Evolutionary conservation across 441 rosid species (phyloP).

Genomic region (Codiaeum variegatum): DNA sequence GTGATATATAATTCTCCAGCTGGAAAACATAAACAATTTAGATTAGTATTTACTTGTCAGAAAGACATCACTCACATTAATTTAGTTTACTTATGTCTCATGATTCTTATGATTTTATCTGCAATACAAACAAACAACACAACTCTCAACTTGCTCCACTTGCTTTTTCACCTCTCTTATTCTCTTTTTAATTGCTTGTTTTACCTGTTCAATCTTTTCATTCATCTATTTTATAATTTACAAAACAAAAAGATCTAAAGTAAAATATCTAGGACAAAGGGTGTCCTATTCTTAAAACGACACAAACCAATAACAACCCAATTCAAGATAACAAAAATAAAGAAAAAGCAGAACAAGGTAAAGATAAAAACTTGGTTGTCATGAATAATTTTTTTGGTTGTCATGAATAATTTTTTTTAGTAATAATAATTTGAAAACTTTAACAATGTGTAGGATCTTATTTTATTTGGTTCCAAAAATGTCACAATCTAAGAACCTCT

Average conservation of each 20-base stretch:
- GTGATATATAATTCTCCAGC: too few relatives aligned
- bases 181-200: too few relatives aligned
- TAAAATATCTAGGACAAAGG: background rate
- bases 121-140: too few relatives aligned
- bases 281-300: background rate
- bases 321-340: background rate
- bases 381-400: background rate
- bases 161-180: too few relatives aligned
- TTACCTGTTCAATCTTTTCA: background rate
- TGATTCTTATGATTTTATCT: too few relatives aligned
- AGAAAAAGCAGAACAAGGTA: background rate
- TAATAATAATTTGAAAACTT: background rate
- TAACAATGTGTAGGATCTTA: background rate
- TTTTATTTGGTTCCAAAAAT: slow-evolving; percentile 1
- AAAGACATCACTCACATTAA: too few relatives aligned
- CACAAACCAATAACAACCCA: background rate
- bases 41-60: too few relatives aligned
- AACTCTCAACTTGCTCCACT: too few relatives aligned
- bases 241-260: background rate
- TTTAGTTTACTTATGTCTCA: too few relatives aligned
- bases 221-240: background rate
- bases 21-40: too few relatives aligned
- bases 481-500: slow-evolving; percentile 31
- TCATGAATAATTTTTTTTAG: background rate
- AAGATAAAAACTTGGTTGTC: background rate